Evolutionary conservation across 768 basidiomycete species (phyloP).

Genomic region (Pisolithus sp.): DNA sequence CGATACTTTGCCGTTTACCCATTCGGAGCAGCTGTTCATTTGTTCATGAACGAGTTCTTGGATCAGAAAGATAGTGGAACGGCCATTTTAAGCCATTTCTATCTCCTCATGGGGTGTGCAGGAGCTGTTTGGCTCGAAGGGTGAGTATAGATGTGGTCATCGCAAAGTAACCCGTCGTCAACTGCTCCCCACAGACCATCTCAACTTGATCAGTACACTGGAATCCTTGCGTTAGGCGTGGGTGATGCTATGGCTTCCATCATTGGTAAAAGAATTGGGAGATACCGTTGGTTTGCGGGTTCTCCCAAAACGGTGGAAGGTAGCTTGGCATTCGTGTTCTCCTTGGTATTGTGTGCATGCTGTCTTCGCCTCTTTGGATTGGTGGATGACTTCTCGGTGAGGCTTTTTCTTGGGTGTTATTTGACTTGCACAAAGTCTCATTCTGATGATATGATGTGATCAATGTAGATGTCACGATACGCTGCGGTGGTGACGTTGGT

Average conservation of each 20-base stretch:
- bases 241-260: slow-evolving; percentile 95
- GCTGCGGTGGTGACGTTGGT: slow-evolving; percentile 53
- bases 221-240: slow-evolving; percentile 82
- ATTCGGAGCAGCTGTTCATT: slow-evolving; percentile 84
- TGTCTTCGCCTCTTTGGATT: slow-evolving; percentile 64
- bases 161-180: slow-evolving; percentile 2
- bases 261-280: slow-evolving; percentile 80
- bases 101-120: slow-evolving; percentile 92
- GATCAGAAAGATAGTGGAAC: slow-evolving; percentile 94
- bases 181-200: slow-evolving; percentile 32
- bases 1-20: slow-evolving; percentile 99
- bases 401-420: slow-evolving; percentile 18
- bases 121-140: slow-evolving; percentile 94
- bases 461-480: slow-evolving; percentile 59
- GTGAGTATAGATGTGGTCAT: slow-evolving; percentile 36
- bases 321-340: slow-evolving; percentile 70
- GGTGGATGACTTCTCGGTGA: slow-evolving; percentile 71
- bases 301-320: slow-evolving; percentile 91
- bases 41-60: slow-evolving; percentile 97
- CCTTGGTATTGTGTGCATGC: slow-evolving; percentile 66
- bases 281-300: slow-evolving; percentile 75
- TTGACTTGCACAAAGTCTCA: background rate
- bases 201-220: slow-evolving; percentile 64
- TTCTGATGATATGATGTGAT: slow-evolving; percentile 11
- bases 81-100: slow-evolving; percentile 96